A percentile compares a stretch with the other conserved stretches of the same genome.
Evolutionary conservation across 306 rosid species (phyloP).

Genomic region (Casuarina cunninghamiana): DNA sequence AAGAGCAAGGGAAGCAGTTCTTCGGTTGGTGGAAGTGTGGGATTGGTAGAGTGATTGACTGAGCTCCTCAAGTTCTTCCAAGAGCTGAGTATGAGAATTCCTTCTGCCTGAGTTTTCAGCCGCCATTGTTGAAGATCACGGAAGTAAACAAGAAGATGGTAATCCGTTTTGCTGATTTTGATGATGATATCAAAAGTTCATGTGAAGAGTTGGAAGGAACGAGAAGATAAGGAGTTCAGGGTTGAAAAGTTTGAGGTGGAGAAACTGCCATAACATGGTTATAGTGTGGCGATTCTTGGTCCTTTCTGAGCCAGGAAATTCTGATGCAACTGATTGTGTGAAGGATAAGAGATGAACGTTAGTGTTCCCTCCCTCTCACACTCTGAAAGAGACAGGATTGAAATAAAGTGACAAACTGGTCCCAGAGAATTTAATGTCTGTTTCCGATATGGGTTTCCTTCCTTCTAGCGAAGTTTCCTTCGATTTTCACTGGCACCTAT

Average conservation of each 20-base stretch:
- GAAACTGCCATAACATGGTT: slow-evolving; percentile 33
- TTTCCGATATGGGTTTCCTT: neutral
- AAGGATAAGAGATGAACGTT: slow-evolving; percentile 57
- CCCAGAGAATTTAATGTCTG: slow-evolving; percentile 6
- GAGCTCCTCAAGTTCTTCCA: slow-evolving; percentile 80
- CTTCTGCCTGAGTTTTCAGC: slow-evolving; percentile 38
- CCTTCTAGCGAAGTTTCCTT: neutral
- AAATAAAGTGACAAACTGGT: neutral
- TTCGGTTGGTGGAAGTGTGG: slow-evolving; percentile 58
- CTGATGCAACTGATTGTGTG: slow-evolving; percentile 37
- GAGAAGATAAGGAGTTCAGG: slow-evolving; percentile 33
- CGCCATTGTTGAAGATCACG: slow-evolving; percentile 46
- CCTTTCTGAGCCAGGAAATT: slow-evolving; percentile 48
- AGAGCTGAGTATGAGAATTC: slow-evolving; percentile 64
- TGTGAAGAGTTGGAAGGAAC: slow-evolving; percentile 7
- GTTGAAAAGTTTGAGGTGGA: slow-evolving; percentile 36
- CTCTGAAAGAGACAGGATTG: slow-evolving; percentile 12
- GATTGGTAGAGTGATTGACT: slow-evolving; percentile 78
- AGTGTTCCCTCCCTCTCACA: slow-evolving; percentile 5
- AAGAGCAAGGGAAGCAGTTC: slow-evolving; percentile 89
- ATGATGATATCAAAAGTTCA: neutral
- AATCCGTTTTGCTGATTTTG: slow-evolving; percentile 11
- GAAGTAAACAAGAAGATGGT: neutral
- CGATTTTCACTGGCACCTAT: neutral
- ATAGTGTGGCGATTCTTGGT: slow-evolving; percentile 38